Evolutionary conservation across 2,329 filamentous ascomycete species (phyloP).

Genomic region (Colletotrichum sp.): DNA sequence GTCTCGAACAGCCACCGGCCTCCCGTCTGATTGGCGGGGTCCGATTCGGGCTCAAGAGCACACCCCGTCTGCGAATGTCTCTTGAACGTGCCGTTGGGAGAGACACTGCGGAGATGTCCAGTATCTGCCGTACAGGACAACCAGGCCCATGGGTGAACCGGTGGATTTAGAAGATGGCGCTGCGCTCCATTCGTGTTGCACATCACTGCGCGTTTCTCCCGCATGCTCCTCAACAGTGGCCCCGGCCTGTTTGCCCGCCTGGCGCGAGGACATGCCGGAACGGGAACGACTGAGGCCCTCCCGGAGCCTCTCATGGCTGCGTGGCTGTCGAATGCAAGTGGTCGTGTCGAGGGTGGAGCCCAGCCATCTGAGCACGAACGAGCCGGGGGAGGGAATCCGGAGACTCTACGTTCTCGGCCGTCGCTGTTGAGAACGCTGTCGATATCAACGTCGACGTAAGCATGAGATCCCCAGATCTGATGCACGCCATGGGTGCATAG

Average conservation of each 20-base stretch:
- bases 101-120: background rate
- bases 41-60: background rate
- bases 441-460: background rate
- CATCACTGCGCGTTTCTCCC: background rate
- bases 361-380: background rate
- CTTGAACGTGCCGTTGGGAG: background rate
- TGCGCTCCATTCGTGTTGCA: background rate
- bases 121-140: background rate
- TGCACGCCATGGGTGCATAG: slow-evolving; percentile 19
- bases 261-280: slow-evolving; percentile 19
- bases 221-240: background rate
- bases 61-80: background rate
- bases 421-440: background rate
- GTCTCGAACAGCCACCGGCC: background rate
- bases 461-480: slow-evolving; percentile 10
- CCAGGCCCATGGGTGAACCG: background rate
- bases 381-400: background rate
- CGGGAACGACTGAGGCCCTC: slow-evolving; percentile 6
- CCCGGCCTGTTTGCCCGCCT: background rate
- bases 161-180: background rate
- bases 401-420: background rate
- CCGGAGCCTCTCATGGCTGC: slow-evolving; percentile 15
- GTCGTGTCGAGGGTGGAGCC: background rate
- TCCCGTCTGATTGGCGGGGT: background rate
- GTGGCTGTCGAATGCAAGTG: background rate